Conservation (phyloP, 495 filamentous ascomycete species). For the Pyrenula aspistea region DNA sequence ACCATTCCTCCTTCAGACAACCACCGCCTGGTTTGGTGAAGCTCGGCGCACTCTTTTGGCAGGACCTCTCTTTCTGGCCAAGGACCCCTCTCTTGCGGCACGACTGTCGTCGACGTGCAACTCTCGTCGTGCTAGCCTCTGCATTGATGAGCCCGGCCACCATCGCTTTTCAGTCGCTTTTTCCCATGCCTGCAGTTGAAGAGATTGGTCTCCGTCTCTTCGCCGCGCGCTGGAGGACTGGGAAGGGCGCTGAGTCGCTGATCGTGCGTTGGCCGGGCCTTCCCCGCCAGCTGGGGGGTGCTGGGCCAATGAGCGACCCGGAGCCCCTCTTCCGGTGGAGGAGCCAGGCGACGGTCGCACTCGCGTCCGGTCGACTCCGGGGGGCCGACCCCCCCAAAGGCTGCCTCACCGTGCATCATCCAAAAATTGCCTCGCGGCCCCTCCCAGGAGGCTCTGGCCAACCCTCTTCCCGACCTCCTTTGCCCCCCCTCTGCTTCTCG, state of each 20-base stretch:
- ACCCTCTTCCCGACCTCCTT: background rate
- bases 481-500: background rate
- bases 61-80: background rate
- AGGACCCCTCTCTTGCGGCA: no score
- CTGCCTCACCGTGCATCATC: background rate
- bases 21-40: background rate
- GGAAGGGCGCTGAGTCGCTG: background rate
- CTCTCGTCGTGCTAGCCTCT: background rate
- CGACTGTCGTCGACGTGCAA: background rate
- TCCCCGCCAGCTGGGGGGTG: background rate
- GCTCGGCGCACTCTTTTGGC: background rate
- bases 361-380: background rate
- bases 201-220: background rate
- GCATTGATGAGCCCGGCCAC: background rate
- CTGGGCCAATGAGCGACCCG: background rate
- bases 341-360: background rate
- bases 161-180: background rate
- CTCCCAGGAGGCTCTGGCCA: background rate
- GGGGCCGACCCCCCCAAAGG: background rate
- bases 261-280: background rate
- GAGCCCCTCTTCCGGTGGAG: background rate
- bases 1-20: background rate
- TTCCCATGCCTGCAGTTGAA: background rate
- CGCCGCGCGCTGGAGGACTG: background rate
- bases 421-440: no score